phyloP scores from a whole-genome alignment of 495 filamentous ascomycete species.

The Venustampulla echinocandica region DNA sequence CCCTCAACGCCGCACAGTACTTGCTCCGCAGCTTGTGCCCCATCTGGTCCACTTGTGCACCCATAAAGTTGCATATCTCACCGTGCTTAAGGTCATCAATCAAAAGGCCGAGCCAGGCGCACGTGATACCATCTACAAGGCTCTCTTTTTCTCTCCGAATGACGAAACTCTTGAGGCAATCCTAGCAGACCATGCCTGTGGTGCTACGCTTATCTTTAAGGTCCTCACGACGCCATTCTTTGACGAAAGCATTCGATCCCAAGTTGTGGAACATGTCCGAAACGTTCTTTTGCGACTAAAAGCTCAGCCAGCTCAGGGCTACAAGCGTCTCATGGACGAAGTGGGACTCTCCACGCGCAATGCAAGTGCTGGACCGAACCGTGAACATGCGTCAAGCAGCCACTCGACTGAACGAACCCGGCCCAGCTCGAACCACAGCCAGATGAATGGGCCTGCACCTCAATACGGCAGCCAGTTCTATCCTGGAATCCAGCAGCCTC shows the following conservation, averaged over 20 bases:
- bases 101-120: conserved; percentile 92
- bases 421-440: conserved; percentile 45
- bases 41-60: conserved; percentile 97
- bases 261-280: conserved; percentile 85
- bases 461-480: conserved; percentile 32
- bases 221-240: conserved; percentile 96
- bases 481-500: conserved; percentile 29
- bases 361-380: conserved; percentile 30
- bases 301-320: conserved; percentile 87
- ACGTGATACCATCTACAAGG: conserved; percentile 82
- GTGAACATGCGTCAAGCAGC: conserved; percentile 32
- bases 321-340: conserved; percentile 97
- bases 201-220: conserved; percentile 95
- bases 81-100: conserved; percentile 96
- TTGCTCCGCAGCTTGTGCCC: conserved; percentile 86
- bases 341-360: conserved; percentile 42
- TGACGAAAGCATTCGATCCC: conserved; percentile 78
- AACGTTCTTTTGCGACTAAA: conserved; percentile 84
- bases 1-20: conserved; percentile 80
- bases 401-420: conserved; percentile 37
- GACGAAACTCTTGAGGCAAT: conserved; percentile 87
- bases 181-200: conserved; percentile 80
- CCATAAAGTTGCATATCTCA: conserved; percentile 96
- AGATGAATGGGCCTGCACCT: conserved; percentile 27
- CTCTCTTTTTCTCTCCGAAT: conserved; percentile 87